Percentiles rank a stretch among this genome's conserved stretches.
phyloP scores from a whole-genome alignment of 2,329 filamentous ascomycete genomes.

The Pestalotiopsis sp. region DNA sequence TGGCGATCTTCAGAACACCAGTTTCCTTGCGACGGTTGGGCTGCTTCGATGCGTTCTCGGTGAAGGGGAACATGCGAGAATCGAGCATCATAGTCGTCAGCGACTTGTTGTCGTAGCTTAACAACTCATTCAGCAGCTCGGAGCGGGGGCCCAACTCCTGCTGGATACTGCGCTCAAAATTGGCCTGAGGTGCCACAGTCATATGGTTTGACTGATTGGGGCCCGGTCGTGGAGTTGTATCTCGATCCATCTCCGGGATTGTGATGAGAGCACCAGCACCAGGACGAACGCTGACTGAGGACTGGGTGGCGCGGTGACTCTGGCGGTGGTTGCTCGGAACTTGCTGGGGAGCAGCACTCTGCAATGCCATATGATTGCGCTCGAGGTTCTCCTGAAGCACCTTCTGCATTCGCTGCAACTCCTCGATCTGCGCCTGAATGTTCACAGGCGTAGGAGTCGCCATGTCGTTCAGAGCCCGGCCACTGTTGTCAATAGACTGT shows the following conservation, averaged over 20 bases:
- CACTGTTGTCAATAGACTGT: not conserved
- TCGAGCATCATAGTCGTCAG: constrained; percentile 39
- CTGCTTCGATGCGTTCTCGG: constrained; percentile 33
- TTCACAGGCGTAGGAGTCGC: not conserved
- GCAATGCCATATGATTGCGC: not conserved
- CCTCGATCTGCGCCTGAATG: not conserved
- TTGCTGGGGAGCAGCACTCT: constrained; percentile 1
- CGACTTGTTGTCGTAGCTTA: constrained; percentile 31
- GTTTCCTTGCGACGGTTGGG: constrained; percentile 31
- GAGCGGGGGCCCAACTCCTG: constrained; percentile 32
- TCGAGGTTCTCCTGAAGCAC: not conserved
- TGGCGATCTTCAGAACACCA: constrained; percentile 52
- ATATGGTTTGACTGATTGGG: not conserved
- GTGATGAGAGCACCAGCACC: not conserved
- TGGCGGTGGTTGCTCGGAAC: not conserved
- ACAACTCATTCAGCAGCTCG: constrained; percentile 38
- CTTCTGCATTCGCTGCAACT: not conserved
- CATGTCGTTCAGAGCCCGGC: not conserved
- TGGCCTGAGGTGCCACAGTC: not conserved
- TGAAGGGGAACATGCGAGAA: constrained; percentile 48
- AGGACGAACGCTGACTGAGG: not conserved
- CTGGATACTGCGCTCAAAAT: not conserved
- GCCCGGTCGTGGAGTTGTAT: not conserved
- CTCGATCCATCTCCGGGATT: not conserved
- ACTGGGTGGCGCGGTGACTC: not conserved